Conservation (phyloP, 495 filamentous ascomycete species). For the Clavariopsis aquatica region DNA sequence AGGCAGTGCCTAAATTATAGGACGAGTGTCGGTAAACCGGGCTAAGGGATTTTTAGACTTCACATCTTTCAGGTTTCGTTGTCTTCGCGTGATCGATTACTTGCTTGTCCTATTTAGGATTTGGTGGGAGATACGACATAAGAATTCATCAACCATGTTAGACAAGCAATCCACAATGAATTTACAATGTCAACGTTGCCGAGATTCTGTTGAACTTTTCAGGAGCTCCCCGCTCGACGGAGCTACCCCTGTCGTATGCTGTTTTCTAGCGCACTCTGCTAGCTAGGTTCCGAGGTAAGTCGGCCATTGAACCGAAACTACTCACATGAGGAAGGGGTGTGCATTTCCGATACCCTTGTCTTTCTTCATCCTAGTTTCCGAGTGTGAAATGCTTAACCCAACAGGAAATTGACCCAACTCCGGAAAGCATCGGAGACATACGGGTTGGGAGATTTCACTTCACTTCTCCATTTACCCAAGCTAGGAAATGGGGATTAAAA, state of each 20-base stretch:
- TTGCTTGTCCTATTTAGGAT: background rate
- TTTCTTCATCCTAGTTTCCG: slow-evolving; percentile 3
- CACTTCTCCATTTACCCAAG: too few species aligned
- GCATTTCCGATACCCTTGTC: background rate
- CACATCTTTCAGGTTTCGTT: slow-evolving; percentile 5
- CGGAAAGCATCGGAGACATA: background rate
- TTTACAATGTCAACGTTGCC: slow-evolving; percentile 4
- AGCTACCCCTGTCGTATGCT: slow-evolving; percentile 5
- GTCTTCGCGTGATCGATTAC: slow-evolving; percentile 3
- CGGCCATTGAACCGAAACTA: background rate
- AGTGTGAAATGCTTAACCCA: background rate
- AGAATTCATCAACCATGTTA: background rate
- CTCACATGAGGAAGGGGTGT: background rate
- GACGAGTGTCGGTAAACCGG: background rate
- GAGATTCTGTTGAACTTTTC: too few species aligned
- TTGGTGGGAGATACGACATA: slow-evolving; percentile 1
- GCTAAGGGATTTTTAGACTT: background rate
- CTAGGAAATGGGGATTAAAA: too few species aligned
- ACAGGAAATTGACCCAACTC: background rate
- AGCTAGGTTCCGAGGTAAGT: slow-evolving; percentile 1
- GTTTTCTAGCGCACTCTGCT: slow-evolving; percentile 3
- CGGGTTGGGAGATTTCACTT: too few species aligned
- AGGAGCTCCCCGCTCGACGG: background rate
- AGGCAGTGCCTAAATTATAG: slow-evolving; percentile 26
- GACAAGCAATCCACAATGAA: background rate